Evolutionary conservation across 345 rosid species (phyloP), one percentile per base, ranked within the genome.

Genomic region (Arabis hirsuta): DNA sequence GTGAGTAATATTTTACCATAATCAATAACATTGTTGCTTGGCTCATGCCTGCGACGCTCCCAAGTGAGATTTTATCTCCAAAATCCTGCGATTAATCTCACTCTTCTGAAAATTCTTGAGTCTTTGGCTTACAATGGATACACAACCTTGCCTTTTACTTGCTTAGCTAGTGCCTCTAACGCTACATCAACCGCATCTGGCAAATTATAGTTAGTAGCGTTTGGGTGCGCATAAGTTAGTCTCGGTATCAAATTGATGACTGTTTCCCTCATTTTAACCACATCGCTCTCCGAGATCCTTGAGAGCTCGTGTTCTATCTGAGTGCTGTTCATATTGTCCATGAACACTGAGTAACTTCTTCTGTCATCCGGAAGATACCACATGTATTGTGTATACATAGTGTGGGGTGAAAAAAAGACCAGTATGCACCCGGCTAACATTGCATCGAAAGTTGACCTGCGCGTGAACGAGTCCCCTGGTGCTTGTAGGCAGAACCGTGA

Each of bases 351-450:
- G 59, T 82, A 86, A 46, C 79, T 71, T 7, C 68, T 26, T 20
- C 12, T 55, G 22, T 84, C 74, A 51, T 67, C 78, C 0, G 91
- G 87, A 4, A 86, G 70, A 77, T 82, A 69, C 90, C 90, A 86
- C 45, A 12, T 42, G 55, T 86, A 86, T 32, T 86, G 84, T 39
- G 70, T 68, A 55, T 81, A 86, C 10, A 80, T 82, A 0, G 90
- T 82, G 13, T 58, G 73, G 1, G 82, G 85, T 56, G 82, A 84
- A 62, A 86, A 86, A 71, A 86, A 86, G 3, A 86, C 88, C 0
- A 85, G 90, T 43, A 84, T 84, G 53, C 87, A 86, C 1, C 88
- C 84, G 0, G 84, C 82, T 20, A 86, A 31, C 2, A 86, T 84
- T 5, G 90, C 73, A 61, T 86, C 88, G 44, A 86, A 86, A 1